Evolutionary conservation across 2,329 filamentous ascomycete species (phyloP), one percentile per base, ranked within the genome.

Genomic region (Diaporthe sp.): DNA sequence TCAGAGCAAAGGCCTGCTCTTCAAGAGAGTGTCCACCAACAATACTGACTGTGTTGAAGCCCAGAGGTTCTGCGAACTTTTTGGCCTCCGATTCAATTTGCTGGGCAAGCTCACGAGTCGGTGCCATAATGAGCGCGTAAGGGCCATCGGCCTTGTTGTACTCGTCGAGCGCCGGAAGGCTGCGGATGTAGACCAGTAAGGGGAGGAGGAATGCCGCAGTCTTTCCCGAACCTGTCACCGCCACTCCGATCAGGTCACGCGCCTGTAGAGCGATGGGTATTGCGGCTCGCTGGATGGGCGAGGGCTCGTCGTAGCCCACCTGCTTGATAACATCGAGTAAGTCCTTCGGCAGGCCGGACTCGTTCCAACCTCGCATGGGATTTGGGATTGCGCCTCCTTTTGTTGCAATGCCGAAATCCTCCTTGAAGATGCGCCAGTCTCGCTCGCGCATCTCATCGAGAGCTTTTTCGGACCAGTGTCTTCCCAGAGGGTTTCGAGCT

Each of bases 341-440:
- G 2, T 91, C 89, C 75, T 90, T 89, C 4, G 97, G 96, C 52
- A 99, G 87, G 8, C 89, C 89, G 4, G 96, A 97, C 83, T 99
- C 97, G 61, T 90, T 82, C 97, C 97, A 99, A 78, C 89, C 95
- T 67, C 97, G 95, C 96, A 99, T 98, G 0, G 97, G 97, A 80
- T 98, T 96, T 0, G 97, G 97, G 73, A 98, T 95, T 35, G 90
- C 89, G 57, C 96, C 96, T 74, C 97, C 97, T 83, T 98, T 98
- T 12, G 95, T 98, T 54, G 93, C 89, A 82, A 99, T 99, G 79
- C 97, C 97, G 86, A 98, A 98, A 84, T 99, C 96, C 83, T 98
- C 97, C 85, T 98, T 99, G 91, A 99, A 98, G 79, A 99, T 98
- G 82, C 97, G 94, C 97, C 97, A 99, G 84, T 99, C 97, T 82